Conservation (phyloP, 371 early-diverging fungal genomes). For the Umbelopsis sp. region DNA sequence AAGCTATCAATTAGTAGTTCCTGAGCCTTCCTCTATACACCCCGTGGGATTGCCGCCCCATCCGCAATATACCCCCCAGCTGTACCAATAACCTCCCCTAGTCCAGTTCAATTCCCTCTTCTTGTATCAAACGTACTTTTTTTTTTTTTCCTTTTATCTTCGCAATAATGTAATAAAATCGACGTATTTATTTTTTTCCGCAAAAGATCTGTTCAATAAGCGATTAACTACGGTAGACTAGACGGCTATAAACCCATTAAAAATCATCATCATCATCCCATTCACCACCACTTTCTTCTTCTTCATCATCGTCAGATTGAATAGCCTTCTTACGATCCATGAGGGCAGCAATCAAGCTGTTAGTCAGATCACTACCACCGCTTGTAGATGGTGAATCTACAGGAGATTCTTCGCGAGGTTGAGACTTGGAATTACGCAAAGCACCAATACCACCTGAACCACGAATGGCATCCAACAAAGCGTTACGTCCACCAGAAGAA, state of each 20-base stretch:
- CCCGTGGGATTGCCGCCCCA: not conserved
- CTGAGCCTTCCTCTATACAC: not conserved
- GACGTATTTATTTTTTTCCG: not conserved
- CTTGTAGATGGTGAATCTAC: slow-evolving; percentile 18
- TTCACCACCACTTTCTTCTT: slow-evolving; percentile 28
- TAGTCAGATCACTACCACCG: slow-evolving; percentile 26
- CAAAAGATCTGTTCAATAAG: too few relatives aligned
- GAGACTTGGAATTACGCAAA: not conserved
- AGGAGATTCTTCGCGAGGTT: slow-evolving; percentile 11
- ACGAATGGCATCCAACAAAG: slow-evolving; percentile 17
- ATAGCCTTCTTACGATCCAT: slow-evolving; percentile 28
- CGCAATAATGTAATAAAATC: not conserved
- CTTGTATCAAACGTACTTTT: not conserved
- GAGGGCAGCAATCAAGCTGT: slow-evolving; percentile 29
- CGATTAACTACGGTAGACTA: too few relatives aligned
- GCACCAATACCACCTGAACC: slow-evolving; percentile 3
- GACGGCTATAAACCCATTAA: not conserved
- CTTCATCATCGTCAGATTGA: slow-evolving; percentile 28
- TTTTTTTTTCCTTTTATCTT: not conserved
- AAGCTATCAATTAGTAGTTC: not conserved
- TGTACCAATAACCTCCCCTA: not conserved
- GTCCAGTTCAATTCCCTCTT: not conserved
- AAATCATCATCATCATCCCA: slow-evolving; percentile 28
- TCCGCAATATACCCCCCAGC: not conserved
- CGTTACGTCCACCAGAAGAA: not conserved